A percentile compares a stretch with the other conserved stretches of the same genome.
Evolutionary conservation across 441 rosid genomes (phyloP).

Genomic region (Populus tomentosa): DNA sequence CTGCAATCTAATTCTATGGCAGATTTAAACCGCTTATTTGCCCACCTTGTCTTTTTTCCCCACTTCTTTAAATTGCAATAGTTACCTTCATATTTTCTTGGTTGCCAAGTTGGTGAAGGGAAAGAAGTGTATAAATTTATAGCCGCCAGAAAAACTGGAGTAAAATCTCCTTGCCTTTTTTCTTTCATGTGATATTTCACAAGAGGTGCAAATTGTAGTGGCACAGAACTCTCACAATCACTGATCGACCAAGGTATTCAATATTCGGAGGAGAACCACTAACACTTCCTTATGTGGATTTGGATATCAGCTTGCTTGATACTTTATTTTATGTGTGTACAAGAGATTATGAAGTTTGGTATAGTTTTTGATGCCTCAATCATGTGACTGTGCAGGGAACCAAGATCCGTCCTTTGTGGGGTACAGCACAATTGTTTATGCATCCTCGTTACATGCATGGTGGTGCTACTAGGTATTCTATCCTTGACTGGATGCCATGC

Average conservation of each 20-base stretch:
- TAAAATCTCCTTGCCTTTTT: neutral
- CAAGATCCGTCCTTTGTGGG: slow-evolving; percentile 80
- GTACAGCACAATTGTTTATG: slow-evolving; percentile 90
- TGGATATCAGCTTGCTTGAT: slow-evolving; percentile 1
- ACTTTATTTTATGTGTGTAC: neutral
- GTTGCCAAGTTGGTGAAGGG: neutral
- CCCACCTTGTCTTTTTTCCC: too few relatives aligned
- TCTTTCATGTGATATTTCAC: neutral
- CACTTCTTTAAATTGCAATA: neutral
- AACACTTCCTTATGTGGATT: neutral
- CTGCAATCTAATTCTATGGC: too few relatives aligned
- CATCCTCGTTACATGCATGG: slow-evolving; percentile 99
- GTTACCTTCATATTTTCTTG: neutral
- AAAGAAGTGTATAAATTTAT: too few relatives aligned
- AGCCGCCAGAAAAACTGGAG: neutral
- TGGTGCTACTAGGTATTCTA: slow-evolving; percentile 76
- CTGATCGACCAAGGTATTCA: neutral
- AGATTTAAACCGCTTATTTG: too few relatives aligned
- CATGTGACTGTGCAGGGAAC: slow-evolving; percentile 46
- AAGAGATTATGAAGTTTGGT: neutral
- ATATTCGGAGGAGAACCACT: neutral
- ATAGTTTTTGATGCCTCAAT: neutral
- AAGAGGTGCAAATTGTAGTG: neutral
- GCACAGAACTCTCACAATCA: neutral
- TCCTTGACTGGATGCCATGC: neutral